A percentile compares a stretch with the other conserved stretches of the same genome.
Evolutionary conservation across 2,329 filamentous ascomycete species (phyloP).

Genomic region (Ophiostoma ulmi): DNA sequence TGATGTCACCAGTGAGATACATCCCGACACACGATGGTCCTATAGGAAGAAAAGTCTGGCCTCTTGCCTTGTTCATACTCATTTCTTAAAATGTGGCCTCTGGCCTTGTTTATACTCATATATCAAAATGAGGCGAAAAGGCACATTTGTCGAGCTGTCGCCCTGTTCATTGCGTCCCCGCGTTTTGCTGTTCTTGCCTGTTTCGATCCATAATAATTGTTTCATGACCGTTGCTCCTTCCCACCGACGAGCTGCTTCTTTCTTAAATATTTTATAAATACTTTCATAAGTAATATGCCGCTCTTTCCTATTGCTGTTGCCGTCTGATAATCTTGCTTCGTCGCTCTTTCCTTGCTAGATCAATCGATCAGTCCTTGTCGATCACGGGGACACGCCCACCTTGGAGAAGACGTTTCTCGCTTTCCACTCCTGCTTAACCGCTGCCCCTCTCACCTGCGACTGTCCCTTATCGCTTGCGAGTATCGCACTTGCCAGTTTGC

Average conservation of each 20-base stretch:
- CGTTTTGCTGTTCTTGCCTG: not conserved
- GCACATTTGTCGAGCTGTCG: not conserved
- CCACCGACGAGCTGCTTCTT: not conserved
- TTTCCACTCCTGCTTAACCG: conserved; percentile 6
- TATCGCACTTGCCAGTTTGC: not conserved
- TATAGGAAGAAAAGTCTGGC: not conserved
- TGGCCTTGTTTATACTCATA: not conserved
- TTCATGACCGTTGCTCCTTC: not conserved
- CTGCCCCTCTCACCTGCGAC: conserved; percentile 8
- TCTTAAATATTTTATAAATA: not conserved
- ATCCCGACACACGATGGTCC: not conserved
- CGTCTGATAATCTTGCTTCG: not conserved
- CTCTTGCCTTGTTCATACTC: not conserved
- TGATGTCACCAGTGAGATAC: not conserved
- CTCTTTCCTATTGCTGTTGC: not conserved
- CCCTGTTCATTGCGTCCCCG: not conserved
- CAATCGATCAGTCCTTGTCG: not conserved
- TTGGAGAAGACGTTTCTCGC: not conserved
- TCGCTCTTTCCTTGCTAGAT: not conserved
- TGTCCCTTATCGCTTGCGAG: conserved; percentile 2
- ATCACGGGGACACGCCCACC: conserved; percentile 3
- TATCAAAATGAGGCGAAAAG: not conserved
- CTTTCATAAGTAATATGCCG: not conserved
- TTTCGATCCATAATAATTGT: not conserved
- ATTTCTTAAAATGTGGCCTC: too few relatives aligned